Evolutionary conservation across 2,329 filamentous ascomycete species (phyloP), one percentile per base, ranked within the genome.

Genomic region (Botrytis deweyae): DNA sequence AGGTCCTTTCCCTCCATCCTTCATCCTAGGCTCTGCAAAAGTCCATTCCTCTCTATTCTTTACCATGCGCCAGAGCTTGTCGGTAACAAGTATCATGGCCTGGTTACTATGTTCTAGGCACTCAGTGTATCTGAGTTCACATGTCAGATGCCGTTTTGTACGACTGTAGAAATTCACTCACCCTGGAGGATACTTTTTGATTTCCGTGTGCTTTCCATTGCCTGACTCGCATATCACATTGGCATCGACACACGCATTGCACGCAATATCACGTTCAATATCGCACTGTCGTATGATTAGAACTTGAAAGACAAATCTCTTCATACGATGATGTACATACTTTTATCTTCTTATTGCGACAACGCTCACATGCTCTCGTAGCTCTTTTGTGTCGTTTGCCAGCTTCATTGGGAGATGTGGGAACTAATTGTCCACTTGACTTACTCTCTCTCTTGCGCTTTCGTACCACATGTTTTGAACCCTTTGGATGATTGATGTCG

Each of bases 301-400:
- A 69, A 42, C 10, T 33, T 33, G 36, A 38, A 33, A 22, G 25
- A 3, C 22, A 8, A 9, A 42, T 25, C 9, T 25, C 40, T 7
- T 58, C n/a, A 59, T 69, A 14, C 20, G 20, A 29, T 58, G 1
- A 42, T 55, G 7, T 42, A 33, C 66, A 22, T 58, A 69, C 66
- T 58, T 69, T 69, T 14, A 69, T 69, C 66, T 69, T 69, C 36
- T 69, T 69, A 18, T 69, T 69, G n/a, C 66, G 66, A 69, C 66
- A 69, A 20, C 66, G 66, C 49, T 69, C 66, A 59, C 66, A 69
- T 58, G 66, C 66, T 69, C 66, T 58, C 36, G 66, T 69, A 8
- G 66, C 66, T 29, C 66, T 38, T 69, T 69, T 69, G 33, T 69
- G 40, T 22, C 52, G 55, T 25, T 58, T 58, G 10, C 66, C 52